These are phyloP conservation scores for Magnusiomyces suaveolens DNA, from an alignment of 1,139 yeast species.

Conservation along the genomic window DNA sequence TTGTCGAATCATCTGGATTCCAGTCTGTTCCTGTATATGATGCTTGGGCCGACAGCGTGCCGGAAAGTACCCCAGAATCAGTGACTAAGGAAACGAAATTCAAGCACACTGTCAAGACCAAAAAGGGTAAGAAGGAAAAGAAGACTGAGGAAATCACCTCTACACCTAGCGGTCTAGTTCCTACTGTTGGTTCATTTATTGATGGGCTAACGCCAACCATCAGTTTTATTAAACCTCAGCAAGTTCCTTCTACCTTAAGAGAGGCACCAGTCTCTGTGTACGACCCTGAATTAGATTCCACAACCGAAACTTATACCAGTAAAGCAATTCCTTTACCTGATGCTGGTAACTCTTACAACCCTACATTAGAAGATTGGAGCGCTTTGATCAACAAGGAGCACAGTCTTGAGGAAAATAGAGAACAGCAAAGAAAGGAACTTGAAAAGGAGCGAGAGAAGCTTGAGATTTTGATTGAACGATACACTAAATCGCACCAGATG, in stretches of 20 bases:
- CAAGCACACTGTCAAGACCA: conserved; percentile 9
- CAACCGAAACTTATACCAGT: conserved; percentile 3
- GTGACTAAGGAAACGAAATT: background rate
- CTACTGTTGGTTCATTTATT: conserved; percentile 13
- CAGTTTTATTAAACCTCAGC: conserved; percentile 18
- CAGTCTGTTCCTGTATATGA: conserved; percentile 62
- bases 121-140: conserved; percentile 23
- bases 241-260: conserved; percentile 39
- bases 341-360: conserved; percentile 91
- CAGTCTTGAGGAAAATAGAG: conserved; percentile 54
- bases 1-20: conserved; percentile 47
- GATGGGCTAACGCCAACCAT: conserved; percentile 15
- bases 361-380: conserved; percentile 79
- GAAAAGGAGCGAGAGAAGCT: conserved; percentile 58
- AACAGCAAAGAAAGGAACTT: conserved; percentile 47
- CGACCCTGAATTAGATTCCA: conserved; percentile 16
- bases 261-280: conserved; percentile 42
- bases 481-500: conserved; percentile 36
- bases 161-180: conserved; percentile 42
- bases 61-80: background rate
- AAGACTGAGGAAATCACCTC: conserved; percentile 46
- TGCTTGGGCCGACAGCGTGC: conserved; percentile 27
- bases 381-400: conserved; percentile 58
- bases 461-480: conserved; percentile 50
- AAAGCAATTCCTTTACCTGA: conserved; percentile 45